Percentiles rank a stretch among this genome's conserved stretches.
phyloP scores from a whole-genome alignment of 2,329 filamentous ascomycete genomes.

The Fusarium odoratissimum region DNA sequence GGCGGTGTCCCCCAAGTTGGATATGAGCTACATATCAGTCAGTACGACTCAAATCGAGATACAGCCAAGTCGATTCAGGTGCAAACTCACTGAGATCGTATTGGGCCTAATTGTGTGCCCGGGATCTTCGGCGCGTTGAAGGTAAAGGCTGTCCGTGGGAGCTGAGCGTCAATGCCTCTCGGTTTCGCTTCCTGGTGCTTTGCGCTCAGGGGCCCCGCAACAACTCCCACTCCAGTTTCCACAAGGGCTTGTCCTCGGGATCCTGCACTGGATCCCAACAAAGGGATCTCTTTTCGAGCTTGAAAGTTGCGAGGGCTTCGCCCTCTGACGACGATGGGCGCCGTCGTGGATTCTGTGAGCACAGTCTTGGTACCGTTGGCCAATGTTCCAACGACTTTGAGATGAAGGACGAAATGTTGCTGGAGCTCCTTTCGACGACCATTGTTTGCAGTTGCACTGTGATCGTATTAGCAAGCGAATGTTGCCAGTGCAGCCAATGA shows the following conservation, averaged over 20 bases:
- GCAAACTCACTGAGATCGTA: slow-evolving; percentile 68
- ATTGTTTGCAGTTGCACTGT: slow-evolving; percentile 92
- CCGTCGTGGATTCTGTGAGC: slow-evolving; percentile 85
- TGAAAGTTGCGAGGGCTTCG: slow-evolving; percentile 96
- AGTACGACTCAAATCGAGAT: slow-evolving; percentile 28
- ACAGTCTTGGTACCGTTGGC: slow-evolving; percentile 85
- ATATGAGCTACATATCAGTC: slow-evolving; percentile 62
- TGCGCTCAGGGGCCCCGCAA: slow-evolving; percentile 65
- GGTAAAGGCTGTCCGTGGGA: slow-evolving; percentile 68
- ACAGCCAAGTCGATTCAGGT: background rate
- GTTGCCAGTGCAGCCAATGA: slow-evolving; percentile 15
- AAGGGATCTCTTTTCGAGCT: slow-evolving; percentile 89
- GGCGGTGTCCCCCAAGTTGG: slow-evolving; percentile 64
- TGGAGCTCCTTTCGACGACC: slow-evolving; percentile 93
- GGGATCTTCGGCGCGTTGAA: slow-evolving; percentile 69
- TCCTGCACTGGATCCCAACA: slow-evolving; percentile 80
- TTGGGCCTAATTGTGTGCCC: slow-evolving; percentile 61
- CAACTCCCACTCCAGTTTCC: slow-evolving; percentile 71
- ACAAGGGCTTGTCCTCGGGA: slow-evolving; percentile 81
- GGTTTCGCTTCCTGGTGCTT: slow-evolving; percentile 67
- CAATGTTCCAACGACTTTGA: slow-evolving; percentile 87
- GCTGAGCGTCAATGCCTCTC: slow-evolving; percentile 63
- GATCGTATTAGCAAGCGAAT: slow-evolving; percentile 15
- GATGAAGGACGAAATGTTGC: slow-evolving; percentile 91
- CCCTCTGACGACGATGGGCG: slow-evolving; percentile 92